Percentiles rank a stretch among this genome's conserved stretches.
Conservation (phyloP, 2,329 filamentous ascomycete species). For the Pestalotiopsis sp. region DNA sequence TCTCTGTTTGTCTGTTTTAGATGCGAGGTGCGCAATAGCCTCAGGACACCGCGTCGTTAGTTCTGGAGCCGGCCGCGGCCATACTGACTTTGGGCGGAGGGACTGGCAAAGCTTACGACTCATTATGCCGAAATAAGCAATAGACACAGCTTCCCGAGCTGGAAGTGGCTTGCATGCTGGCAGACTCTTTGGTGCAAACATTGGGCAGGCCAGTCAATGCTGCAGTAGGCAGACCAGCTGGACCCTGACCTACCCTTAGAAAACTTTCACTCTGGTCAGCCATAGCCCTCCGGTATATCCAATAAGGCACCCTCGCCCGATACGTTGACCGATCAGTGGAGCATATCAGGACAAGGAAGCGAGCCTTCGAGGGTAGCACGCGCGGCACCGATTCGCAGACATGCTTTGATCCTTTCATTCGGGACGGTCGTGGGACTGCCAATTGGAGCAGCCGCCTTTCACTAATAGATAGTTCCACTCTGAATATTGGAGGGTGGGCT, state of each 20-base stretch:
- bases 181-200: neutral
- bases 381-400: constrained; percentile 8
- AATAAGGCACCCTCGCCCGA: neutral
- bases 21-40: neutral
- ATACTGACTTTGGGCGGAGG: neutral
- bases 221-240: too few relatives aligned
- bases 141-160: neutral
- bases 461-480: constrained; percentile 10
- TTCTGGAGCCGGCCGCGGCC: neutral
- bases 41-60: neutral
- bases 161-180: neutral
- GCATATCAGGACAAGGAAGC: neutral
- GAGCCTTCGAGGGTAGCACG: neutral
- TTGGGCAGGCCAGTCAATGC: neutral
- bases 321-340: constrained; percentile 9
- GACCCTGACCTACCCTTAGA: neutral
- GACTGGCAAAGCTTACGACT: neutral
- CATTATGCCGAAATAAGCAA: neutral
- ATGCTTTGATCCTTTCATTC: constrained; percentile 2
- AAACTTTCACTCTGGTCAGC: neutral
- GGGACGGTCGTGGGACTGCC: neutral
- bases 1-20: neutral
- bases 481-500: constrained; percentile 8
- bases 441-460: constrained; percentile 8
- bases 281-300: neutral